These are phyloP conservation scores for Phytophthora vignae DNA, from an alignment of 352 stramenopile genomes.

Conservation along the genomic window DNA sequence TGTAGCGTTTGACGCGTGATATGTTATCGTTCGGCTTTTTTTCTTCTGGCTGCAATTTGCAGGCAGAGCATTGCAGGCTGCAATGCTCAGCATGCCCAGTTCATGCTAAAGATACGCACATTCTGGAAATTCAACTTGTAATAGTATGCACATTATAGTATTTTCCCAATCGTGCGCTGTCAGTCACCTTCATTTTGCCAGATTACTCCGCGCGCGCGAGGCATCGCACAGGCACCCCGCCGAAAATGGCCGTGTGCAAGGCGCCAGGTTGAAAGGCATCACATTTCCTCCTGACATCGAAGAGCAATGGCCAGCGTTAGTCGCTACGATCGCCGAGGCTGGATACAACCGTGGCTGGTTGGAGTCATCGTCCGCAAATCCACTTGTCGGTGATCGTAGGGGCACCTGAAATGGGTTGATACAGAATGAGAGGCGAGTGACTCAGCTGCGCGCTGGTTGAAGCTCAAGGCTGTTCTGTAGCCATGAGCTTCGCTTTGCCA, in stretches of 20 bases:
- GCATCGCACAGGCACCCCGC: conserved; percentile 4
- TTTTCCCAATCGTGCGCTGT: not conserved
- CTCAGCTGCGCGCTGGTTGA: conserved; percentile 22
- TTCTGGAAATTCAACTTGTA: conserved; percentile 1
- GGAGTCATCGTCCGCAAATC: conserved; percentile 23
- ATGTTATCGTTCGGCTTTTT: not conserved
- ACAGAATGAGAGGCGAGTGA: not conserved
- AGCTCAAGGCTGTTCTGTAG: not conserved
- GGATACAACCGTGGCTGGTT: conserved; percentile 3
- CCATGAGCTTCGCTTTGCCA: not conserved
- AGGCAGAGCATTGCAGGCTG: too few species aligned
- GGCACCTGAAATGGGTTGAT: conserved; percentile 26
- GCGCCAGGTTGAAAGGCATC: not conserved
- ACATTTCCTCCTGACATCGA: not conserved
- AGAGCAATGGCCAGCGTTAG: conserved; percentile 13
- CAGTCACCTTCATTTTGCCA: not conserved
- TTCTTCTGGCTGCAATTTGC: too few species aligned
- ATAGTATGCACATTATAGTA: not conserved
- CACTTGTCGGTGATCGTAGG: conserved; percentile 26
- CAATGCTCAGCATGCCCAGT: too few species aligned
- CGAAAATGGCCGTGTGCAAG: not conserved
- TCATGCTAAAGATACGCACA: not conserved
- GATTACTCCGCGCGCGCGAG: not conserved
- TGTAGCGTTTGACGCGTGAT: not conserved
- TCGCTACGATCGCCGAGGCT: not conserved